These are phyloP conservation scores for Russula emetica DNA, from an alignment of 768 basidiomycete species.

Conservation along the genomic window DNA sequence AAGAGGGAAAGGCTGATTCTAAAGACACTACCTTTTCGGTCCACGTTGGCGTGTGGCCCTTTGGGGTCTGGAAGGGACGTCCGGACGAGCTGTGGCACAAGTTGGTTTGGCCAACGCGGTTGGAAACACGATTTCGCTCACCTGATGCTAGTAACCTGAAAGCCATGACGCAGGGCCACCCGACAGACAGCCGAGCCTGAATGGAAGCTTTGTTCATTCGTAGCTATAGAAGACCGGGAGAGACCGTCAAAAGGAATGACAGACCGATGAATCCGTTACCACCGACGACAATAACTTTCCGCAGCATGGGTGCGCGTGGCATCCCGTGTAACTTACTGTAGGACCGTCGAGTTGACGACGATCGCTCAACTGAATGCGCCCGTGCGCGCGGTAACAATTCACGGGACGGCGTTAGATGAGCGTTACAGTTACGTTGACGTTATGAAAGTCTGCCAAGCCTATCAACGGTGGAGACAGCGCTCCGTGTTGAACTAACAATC, in stretches of 20 bases:
- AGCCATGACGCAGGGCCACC: slow-evolving; percentile 77
- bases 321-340: neutral
- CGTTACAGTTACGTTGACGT: neutral
- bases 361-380: neutral
- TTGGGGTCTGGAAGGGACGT: slow-evolving; percentile 77
- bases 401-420: neutral
- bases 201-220: neutral
- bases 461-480: neutral
- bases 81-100: slow-evolving; percentile 67
- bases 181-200: slow-evolving; percentile 91
- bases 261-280: slow-evolving; percentile 96
- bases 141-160: slow-evolving; percentile 90
- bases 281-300: slow-evolving; percentile 87
- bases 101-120: neutral
- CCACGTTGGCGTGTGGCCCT: slow-evolving; percentile 89
- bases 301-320: slow-evolving; percentile 37
- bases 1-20: slow-evolving; percentile 14
- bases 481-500: neutral
- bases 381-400: neutral
- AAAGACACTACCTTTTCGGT: slow-evolving; percentile 53
- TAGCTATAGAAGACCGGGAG: neutral
- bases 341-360: neutral
- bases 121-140: slow-evolving; percentile 33
- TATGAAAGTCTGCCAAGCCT: neutral
- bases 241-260: neutral